phyloP scores from a whole-genome alignment of 768 basidiomycete genomes.

The Suillus subluteus region DNA sequence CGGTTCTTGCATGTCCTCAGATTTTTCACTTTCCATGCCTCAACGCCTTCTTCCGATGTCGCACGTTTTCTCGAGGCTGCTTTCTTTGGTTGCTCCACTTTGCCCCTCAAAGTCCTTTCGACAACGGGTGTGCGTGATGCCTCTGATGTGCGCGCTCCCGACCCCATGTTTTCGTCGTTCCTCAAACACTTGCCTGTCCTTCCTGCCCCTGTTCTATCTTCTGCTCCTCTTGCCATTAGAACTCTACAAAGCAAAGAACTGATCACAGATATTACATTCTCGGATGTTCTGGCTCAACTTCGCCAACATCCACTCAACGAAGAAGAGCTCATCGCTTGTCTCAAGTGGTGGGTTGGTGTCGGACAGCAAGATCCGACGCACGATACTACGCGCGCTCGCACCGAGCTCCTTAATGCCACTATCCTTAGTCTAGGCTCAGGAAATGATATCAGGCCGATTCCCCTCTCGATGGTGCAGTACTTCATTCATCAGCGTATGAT shows the following conservation, averaged over 20 bases:
- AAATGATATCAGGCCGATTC: conserved; percentile 58
- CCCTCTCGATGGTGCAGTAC: conserved; percentile 68
- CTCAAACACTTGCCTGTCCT: conserved; percentile 78
- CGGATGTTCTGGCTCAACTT: conserved; percentile 83
- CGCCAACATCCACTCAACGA: conserved; percentile 68
- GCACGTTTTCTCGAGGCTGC: conserved; percentile 69
- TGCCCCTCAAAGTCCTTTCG: conserved; percentile 72
- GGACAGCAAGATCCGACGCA: conserved; percentile 38
- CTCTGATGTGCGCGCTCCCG: conserved; percentile 71
- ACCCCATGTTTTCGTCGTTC: conserved; percentile 71
- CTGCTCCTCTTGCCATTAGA: conserved; percentile 62
- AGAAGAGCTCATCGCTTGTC: conserved; percentile 76
- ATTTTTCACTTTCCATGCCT: conserved; percentile 89
- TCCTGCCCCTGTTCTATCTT: conserved; percentile 58
- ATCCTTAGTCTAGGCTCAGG: conserved; percentile 53
- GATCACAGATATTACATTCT: conserved; percentile 75
- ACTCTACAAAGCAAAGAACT: conserved; percentile 63
- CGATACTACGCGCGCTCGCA: conserved; percentile 50
- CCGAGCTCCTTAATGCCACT: conserved; percentile 71
- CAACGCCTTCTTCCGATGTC: conserved; percentile 85
- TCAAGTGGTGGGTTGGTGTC: conserved; percentile 81
- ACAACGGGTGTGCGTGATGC: conserved; percentile 71
- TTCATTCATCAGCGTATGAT: conserved; percentile 75
- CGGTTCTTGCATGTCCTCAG: conserved; percentile 79
- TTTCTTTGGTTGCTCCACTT: conserved; percentile 71